A percentile compares a stretch with the other conserved stretches of the same genome.
phyloP scores from a whole-genome alignment of 1,284 basidiomycete species.

The Athelia psychrophila region DNA sequence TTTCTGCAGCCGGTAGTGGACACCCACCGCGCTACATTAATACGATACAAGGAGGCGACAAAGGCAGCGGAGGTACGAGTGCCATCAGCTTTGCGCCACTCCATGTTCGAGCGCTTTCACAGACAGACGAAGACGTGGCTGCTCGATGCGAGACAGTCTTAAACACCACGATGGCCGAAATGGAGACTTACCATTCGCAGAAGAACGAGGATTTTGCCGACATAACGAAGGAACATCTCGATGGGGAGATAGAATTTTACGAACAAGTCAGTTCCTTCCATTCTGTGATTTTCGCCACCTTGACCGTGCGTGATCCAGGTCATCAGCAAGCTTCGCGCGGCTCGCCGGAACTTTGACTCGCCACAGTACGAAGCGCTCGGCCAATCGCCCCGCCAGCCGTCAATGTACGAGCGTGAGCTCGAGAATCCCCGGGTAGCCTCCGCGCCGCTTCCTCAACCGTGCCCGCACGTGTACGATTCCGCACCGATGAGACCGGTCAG shows the following conservation, averaged over 20 bases:
- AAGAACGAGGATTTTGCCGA: constrained; percentile 67
- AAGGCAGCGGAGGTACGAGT: constrained; percentile 30
- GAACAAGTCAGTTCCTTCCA: constrained; percentile 49
- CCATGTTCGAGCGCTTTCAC: neutral
- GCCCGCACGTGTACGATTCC: constrained; percentile 74
- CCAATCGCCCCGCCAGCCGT: constrained; percentile 52
- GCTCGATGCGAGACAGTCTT: constrained; percentile 83
- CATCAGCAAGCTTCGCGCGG: constrained; percentile 49
- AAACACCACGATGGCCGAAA: constrained; percentile 85
- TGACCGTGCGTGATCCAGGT: constrained; percentile 34
- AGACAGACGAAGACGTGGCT: constrained; percentile 66
- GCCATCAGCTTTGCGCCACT: no score
- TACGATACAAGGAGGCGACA: constrained; percentile 57
- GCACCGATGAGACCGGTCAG: constrained; percentile 74
- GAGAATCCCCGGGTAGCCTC: constrained; percentile 49
- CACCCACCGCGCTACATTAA: constrained; percentile 65
- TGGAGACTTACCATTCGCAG: constrained; percentile 76
- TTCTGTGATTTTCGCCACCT: constrained; percentile 2
- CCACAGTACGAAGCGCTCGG: constrained; percentile 44
- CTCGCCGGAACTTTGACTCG: constrained; percentile 50
- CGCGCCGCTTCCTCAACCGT: constrained; percentile 61
- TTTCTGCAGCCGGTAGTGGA: constrained; percentile 57
- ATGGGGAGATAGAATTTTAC: constrained; percentile 73
- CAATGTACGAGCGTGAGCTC: constrained; percentile 72
- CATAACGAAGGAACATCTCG: constrained; percentile 65